Evolutionary conservation across 2,329 filamentous ascomycete species (phyloP).

Genomic region (Sordariomycetes sp.): DNA sequence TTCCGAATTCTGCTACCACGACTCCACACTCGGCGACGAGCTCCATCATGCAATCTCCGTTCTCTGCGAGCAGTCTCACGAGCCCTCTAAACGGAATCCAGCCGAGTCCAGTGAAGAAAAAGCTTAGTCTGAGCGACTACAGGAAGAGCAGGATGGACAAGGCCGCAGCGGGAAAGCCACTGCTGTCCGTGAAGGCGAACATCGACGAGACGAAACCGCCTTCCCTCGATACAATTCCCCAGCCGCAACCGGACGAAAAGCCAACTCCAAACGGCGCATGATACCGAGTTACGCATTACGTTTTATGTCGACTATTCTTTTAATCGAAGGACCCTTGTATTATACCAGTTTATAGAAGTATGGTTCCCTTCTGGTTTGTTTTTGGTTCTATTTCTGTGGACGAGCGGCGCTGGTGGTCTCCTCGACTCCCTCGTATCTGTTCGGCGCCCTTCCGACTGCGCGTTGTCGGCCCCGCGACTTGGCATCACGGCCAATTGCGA

Average conservation of each 20-base stretch:
- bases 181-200: conserved; percentile 10
- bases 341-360: conserved; percentile 3
- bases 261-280: not conserved
- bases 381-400: not conserved
- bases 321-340: conserved; percentile 1
- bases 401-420: not conserved
- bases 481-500: no score
- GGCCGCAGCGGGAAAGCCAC: conserved; percentile 24
- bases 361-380: not conserved
- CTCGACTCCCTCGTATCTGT: not conserved
- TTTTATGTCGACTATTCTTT: not conserved
- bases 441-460: not conserved
- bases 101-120: conserved; percentile 56
- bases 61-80: conserved; percentile 25
- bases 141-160: conserved; percentile 43
- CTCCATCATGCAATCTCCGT: conserved; percentile 38
- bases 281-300: not conserved
- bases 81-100: conserved; percentile 36
- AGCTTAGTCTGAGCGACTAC: conserved; percentile 56
- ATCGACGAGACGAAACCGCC: conserved; percentile 5
- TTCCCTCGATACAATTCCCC: not conserved
- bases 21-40: conserved; percentile 35
- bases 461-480: not conserved
- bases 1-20: conserved; percentile 26
- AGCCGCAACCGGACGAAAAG: not conserved